These are phyloP conservation scores for Sindora glabra DNA, from an alignment of 306 rosid species.

Conservation along the genomic window DNA sequence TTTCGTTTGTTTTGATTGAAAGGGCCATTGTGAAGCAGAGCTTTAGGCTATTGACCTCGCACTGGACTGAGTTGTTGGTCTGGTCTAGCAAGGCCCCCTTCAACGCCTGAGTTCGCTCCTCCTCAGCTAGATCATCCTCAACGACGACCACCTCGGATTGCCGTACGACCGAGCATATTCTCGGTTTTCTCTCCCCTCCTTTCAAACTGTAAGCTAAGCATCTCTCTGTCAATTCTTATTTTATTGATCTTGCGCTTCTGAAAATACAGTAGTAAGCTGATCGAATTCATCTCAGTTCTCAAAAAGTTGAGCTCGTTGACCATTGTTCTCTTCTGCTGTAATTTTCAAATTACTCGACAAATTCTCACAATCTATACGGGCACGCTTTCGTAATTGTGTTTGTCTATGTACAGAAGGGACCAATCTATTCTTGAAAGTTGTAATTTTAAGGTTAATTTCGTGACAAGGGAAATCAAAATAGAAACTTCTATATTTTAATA, in stretches of 20 bases:
- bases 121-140: conserved; percentile 29
- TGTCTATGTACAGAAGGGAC: not conserved
- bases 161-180: too few species aligned
- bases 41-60: too few species aligned
- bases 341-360: not conserved
- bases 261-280: not conserved
- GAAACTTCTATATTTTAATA: not conserved
- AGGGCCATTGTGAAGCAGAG: not conserved
- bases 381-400: not conserved
- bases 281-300: not conserved
- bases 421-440: not conserved
- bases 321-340: not conserved
- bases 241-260: not conserved
- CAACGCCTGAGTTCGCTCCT: not conserved
- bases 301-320: too few species aligned
- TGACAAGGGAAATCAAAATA: not conserved
- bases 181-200: not conserved
- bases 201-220: not conserved
- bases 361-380: not conserved
- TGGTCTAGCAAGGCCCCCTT: not conserved
- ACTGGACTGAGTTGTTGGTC: not conserved
- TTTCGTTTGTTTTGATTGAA: too few species aligned
- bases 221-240: not conserved
- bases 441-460: not conserved
- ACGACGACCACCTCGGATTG: too few species aligned